phyloP scores from a whole-genome alignment of 352 stramenopile genomes.

The Phytopythium aichiense region DNA sequence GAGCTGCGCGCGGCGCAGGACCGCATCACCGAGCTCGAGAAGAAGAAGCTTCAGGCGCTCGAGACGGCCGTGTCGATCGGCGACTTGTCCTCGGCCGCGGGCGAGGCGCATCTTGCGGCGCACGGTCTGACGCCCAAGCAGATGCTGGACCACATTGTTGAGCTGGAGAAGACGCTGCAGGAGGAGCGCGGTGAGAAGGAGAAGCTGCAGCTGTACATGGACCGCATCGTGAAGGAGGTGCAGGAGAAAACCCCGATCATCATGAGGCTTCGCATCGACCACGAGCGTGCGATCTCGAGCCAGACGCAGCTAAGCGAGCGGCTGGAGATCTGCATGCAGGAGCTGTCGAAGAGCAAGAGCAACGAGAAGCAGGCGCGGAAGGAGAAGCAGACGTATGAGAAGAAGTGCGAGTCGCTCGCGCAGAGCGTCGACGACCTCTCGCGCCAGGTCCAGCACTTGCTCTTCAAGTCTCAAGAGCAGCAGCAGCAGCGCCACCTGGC shows the following conservation, averaged over 20 bases:
- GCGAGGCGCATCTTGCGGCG: slow-evolving; percentile 57
- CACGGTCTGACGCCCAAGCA: slow-evolving; percentile 83
- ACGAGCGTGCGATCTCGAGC: slow-evolving; percentile 84
- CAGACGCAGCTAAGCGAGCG: slow-evolving; percentile 74
- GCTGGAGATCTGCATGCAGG: slow-evolving; percentile 56
- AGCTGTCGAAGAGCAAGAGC: slow-evolving; percentile 67
- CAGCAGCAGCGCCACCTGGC: slow-evolving; percentile 12
- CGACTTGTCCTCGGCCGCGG: slow-evolving; percentile 54
- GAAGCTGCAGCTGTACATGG: slow-evolving; percentile 87
- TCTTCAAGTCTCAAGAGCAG: slow-evolving; percentile 72
- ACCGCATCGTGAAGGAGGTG: slow-evolving; percentile 92
- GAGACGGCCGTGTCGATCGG: slow-evolving; percentile 49
- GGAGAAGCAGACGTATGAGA: slow-evolving; percentile 63
- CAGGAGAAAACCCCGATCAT: slow-evolving; percentile 90
- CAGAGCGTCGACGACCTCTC: slow-evolving; percentile 89
- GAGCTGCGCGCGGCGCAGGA: slow-evolving; percentile 52
- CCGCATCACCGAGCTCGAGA: slow-evolving; percentile 51
- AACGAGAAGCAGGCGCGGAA: slow-evolving; percentile 59
- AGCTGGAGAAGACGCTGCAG: slow-evolving; percentile 82
- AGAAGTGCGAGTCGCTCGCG: slow-evolving; percentile 67
- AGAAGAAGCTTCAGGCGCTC: slow-evolving; percentile 55
- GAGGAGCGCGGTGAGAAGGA: slow-evolving; percentile 80
- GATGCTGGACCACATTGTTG: slow-evolving; percentile 86
- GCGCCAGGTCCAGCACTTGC: slow-evolving; percentile 88
- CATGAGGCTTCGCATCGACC: slow-evolving; percentile 85